Evolutionary conservation across 345 rosid genomes (phyloP).

Genomic region (rapeseed (Brassica napus)): DNA sequence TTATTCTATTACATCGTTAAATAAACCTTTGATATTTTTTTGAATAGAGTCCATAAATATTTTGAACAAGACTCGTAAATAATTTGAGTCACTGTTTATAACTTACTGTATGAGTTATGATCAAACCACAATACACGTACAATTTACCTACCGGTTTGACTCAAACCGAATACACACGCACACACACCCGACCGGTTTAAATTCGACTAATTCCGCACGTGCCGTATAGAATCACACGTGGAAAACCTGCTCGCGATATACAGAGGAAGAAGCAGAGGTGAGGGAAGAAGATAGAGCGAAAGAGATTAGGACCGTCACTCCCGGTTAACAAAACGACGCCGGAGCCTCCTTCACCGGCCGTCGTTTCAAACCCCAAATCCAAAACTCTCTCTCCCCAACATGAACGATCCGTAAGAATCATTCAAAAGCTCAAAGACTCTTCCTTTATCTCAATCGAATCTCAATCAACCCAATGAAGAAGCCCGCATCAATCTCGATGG

Average conservation of each 20-base stretch:
- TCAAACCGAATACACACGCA: slow-evolving; percentile 10
- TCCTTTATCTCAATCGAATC: slow-evolving; percentile 15
- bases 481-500: slow-evolving; percentile 64
- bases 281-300: background rate
- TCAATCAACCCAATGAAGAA: slow-evolving; percentile 35
- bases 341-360: slow-evolving; percentile 35
- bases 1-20: no score
- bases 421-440: slow-evolving; percentile 2
- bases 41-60: no score
- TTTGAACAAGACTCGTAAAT: no score
- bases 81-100: no score
- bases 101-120: background rate
- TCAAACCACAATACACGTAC: background rate
- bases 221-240: slow-evolving; percentile 27
- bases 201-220: slow-evolving; percentile 30
- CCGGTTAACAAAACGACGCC: slow-evolving; percentile 33
- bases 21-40: no score
- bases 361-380: background rate
- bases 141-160: slow-evolving; percentile 7
- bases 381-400: background rate
- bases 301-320: slow-evolving; percentile 12
- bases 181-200: background rate
- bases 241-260: background rate
- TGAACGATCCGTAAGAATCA: slow-evolving; percentile 34
- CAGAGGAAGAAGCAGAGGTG: background rate